Evolutionary conservation across 768 basidiomycete species (phyloP), one percentile per base, ranked within the genome.

Genomic region (Coprinopsis cinerea): DNA sequence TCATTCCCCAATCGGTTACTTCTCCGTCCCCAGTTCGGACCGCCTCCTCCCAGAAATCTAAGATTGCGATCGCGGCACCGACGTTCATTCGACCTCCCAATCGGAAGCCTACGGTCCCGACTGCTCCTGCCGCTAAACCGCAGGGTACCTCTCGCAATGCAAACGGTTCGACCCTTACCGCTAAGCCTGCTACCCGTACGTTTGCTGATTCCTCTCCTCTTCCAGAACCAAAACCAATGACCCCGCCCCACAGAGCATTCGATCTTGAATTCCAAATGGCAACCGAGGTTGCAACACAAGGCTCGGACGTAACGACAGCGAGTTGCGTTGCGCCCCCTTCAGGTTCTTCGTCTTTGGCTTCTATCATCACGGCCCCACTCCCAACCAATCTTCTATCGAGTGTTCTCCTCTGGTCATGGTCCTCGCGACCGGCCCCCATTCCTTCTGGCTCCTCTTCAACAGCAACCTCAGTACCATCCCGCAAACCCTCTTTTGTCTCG

Each of bases 91-190:
- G 67, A 34, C 74, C 72, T 49, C 73, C 71, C 13, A 59, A 58
- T 51, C 77, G 71, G 47, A 71, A 67, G 57, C 66, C 72, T 45
- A 56, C 63, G 53, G 50, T 64, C 54, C 53, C 55, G 50, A 59
- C 59, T 52, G 52, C 53, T 57, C 59, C 52, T 56, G 49, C 54
- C 58, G 58, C 53, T 56, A 61, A 56, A 47, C 44, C 28, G 18
- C 51, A 32, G 27, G n/a, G 42, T 27, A 47, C 36, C 32, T 45
- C 48, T 40, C 53, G 53, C 52, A 59, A 53, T 53, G 30, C 68
- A 76, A 78, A 82, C 75, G 80, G 82, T 81, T 83, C 79, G 79
- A 70, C 69, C 54, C 72, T 68, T 74, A 73, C 73, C 63, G 74
- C 78, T 69, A 72, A 70, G 61, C 70, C 67, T 64, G 59, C 68